phyloP scores from a whole-genome alignment of 31 red algal species.

The Endocladia muricata region DNA sequence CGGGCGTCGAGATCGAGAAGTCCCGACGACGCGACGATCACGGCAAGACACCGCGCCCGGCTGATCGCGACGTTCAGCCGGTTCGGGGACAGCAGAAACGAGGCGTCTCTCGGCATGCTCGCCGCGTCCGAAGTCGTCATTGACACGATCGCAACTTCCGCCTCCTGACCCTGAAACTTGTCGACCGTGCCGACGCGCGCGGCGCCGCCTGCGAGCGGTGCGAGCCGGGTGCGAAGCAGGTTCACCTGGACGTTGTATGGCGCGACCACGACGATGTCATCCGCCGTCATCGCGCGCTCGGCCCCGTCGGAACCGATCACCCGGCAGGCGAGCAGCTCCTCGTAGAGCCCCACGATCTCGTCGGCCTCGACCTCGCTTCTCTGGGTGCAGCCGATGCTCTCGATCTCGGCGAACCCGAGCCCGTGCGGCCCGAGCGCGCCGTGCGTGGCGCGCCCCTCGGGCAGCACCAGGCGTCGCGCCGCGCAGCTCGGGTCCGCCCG shows the following conservation, averaged over 20 bases:
- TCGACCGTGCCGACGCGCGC: conserved; percentile 79
- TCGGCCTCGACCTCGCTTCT: neutral
- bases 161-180: conserved; percentile 85
- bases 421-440: neutral
- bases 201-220: neutral
- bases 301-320: conserved; percentile 4
- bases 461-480: neutral
- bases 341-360: neutral
- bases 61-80: conserved; percentile 79
- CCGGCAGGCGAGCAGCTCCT: neutral
- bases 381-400: too few species aligned
- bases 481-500: neutral
- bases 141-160: conserved; percentile 62
- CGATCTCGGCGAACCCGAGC: too few species aligned
- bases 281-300: neutral
- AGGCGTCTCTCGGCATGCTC: neutral
- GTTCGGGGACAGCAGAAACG: conserved; percentile 45
- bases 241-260: conserved; percentile 79
- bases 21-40: too few species aligned
- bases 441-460: neutral
- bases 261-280: conserved; percentile 55
- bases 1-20: too few species aligned
- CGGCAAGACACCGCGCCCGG: conserved; percentile 66
- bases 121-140: conserved; percentile 19
- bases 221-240: conserved; percentile 8